Base-by-base conservation (phyloP, 2,329 filamentous ascomycete genomes). In the Diaporthe eres region DNA sequence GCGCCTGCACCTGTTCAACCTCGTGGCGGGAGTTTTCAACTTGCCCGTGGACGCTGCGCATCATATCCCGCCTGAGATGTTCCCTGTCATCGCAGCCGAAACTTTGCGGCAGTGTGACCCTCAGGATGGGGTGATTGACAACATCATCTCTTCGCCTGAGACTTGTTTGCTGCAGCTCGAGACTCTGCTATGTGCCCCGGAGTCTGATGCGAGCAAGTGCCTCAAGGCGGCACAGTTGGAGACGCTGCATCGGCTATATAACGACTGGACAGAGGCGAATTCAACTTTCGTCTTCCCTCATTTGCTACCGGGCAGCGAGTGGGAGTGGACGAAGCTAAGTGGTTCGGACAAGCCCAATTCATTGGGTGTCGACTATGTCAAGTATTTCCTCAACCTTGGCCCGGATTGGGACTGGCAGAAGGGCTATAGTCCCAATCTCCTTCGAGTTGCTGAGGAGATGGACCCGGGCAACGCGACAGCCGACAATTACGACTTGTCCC, bases 11-110 rank as follows among this genome's bases (percentile, higher is more conserved):
- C 81, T 80, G 4, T 85, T 82, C 78, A 83, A 10, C n/a, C 84
- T 86, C 77, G 83, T 83, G 19, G 87, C 85, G 79, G 90, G 90
- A 78, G 83, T 88, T 57, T 87, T 87, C 0, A 82, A 81, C 28
- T 84, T 84, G 4, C 83, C 85, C 0, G 81, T 85, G 1, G 84
- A 87, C 71, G 90, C 44, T 81, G 83, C 0, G 77, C 82, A 22
- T 53, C 71, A 65, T 44, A 68, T 75, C 17, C 51, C 22, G 10
- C 78, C 88, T 83, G 85, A 82, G 4, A 79, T 85, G 19, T 85
- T 85, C 79, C 85, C 87, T 68, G 82, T 84, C 77, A 78, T 82
- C 28, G 78, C 79, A 49, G 81, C 79, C 3, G 85, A 87, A 61
- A 83, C 89, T 4, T 74, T 86, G 3, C 81, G 79, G 25, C 77